phyloP scores from a whole-genome alignment of 805 yeast genomes.

The Kazachstania viticola region DNA sequence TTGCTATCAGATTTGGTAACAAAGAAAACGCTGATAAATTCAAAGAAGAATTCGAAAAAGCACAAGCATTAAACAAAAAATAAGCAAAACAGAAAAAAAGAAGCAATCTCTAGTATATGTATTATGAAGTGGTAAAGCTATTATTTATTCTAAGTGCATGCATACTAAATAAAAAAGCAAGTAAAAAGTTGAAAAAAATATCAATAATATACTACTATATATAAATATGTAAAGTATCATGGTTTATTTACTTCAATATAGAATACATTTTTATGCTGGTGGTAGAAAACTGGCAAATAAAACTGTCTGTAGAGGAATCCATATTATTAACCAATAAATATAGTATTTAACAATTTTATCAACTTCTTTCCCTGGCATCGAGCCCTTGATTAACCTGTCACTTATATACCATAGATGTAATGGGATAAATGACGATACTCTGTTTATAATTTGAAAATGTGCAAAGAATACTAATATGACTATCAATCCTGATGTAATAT shows the following conservation, averaged over 20 bases:
- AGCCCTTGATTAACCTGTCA: constrained; percentile 19
- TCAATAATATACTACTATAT: background rate
- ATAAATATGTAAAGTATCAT: background rate
- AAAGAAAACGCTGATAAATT: constrained; percentile 91
- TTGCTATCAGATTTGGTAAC: constrained; percentile 90
- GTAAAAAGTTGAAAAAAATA: background rate
- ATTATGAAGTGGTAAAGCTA: no score
- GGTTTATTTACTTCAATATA: background rate
- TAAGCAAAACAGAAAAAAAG: no score
- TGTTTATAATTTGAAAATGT: constrained; percentile 78
- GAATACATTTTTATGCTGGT: constrained; percentile 53
- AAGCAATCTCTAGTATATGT: background rate
- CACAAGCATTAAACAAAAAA: constrained; percentile 57
- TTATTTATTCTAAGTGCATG: no score
- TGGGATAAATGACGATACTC: constrained; percentile 72
- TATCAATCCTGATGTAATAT: constrained; percentile 34
- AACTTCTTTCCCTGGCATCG: constrained; percentile 7
- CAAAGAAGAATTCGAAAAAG: constrained; percentile 83
- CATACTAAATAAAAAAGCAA: background rate
- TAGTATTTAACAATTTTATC: constrained; percentile 27
- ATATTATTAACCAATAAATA: constrained; percentile 40
- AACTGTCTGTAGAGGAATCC: constrained; percentile 60
- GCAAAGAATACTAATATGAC: constrained; percentile 47
- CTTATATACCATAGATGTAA: constrained; percentile 63
- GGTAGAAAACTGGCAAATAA: constrained; percentile 79